These are phyloP conservation scores for Kodamaea jinghongensis DNA, from an alignment of 805 yeast species.

Conservation along the genomic window DNA sequence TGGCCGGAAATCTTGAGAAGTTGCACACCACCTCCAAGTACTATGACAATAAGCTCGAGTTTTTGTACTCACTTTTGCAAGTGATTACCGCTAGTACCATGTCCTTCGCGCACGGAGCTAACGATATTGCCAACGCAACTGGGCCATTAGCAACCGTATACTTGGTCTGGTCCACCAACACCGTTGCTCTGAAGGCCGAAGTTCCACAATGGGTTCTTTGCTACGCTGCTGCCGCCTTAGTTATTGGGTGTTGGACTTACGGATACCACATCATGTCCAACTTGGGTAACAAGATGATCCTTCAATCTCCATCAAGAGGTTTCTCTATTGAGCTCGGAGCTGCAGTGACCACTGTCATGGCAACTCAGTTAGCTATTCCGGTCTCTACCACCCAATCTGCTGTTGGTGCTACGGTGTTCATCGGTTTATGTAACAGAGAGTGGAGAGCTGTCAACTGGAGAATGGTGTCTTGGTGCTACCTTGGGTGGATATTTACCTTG, in stretches of 20 bases:
- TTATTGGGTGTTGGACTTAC: slow-evolving; percentile 65
- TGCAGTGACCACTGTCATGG: slow-evolving; percentile 71
- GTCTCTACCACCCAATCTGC: slow-evolving; percentile 78
- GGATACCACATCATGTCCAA: slow-evolving; percentile 70
- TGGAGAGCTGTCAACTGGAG: slow-evolving; percentile 69
- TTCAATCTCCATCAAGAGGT: slow-evolving; percentile 78
- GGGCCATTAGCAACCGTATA: slow-evolving; percentile 72
- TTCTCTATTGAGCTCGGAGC: slow-evolving; percentile 76
- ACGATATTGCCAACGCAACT: slow-evolving; percentile 74
- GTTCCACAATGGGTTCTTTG: slow-evolving; percentile 73
- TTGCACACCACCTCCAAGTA: slow-evolving; percentile 60
- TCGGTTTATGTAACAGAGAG: slow-evolving; percentile 70
- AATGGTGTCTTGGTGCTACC: slow-evolving; percentile 68
- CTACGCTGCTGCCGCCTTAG: slow-evolving; percentile 65
- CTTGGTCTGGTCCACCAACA: slow-evolving; percentile 55
- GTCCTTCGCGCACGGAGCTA: slow-evolving; percentile 83
- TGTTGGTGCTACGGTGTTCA: slow-evolving; percentile 73
- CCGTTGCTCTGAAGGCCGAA: slow-evolving; percentile 44
- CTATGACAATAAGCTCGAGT: slow-evolving; percentile 70
- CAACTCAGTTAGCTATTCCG: slow-evolving; percentile 69
- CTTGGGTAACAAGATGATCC: slow-evolving; percentile 70
- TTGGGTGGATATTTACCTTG: slow-evolving; percentile 70
- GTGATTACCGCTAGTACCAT: slow-evolving; percentile 73
- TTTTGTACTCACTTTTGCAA: slow-evolving; percentile 64
- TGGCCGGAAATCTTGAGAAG: slow-evolving; percentile 45